Percentiles rank a stretch among this genome's conserved stretches.
These are phyloP conservation scores for Solanum dulcamara DNA, from an alignment of 257 asterid species.

Conservation along the genomic window DNA sequence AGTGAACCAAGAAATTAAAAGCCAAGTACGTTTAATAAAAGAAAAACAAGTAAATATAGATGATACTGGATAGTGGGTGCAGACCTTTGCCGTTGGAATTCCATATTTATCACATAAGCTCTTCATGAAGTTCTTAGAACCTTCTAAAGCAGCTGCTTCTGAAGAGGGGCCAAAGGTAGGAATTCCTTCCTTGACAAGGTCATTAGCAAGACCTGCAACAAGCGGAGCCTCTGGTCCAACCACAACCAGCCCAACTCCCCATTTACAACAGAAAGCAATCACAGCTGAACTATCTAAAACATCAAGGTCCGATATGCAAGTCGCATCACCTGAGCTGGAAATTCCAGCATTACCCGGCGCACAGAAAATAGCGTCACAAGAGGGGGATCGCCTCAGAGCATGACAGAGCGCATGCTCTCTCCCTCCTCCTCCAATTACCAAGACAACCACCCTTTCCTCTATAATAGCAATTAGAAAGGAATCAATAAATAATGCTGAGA, in stretches of 20 bases:
- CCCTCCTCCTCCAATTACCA: constrained; percentile 98
- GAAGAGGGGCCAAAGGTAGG: constrained; percentile 91
- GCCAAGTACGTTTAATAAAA: background rate
- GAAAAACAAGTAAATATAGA: background rate
- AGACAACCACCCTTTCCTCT: constrained; percentile 68
- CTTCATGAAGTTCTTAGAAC: constrained; percentile 90
- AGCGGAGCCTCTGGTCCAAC: constrained; percentile 97
- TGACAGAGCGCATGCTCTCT: constrained; percentile 90
- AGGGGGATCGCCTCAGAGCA: constrained; percentile 67
- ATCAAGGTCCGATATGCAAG: constrained; percentile 64
- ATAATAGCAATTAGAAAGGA: constrained; percentile 2
- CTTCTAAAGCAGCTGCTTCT: constrained; percentile 95
- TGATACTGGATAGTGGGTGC: background rate
- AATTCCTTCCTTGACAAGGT: constrained; percentile 79
- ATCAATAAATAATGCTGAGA: background rate
- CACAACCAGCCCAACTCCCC: constrained; percentile 81
- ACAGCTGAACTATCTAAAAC: constrained; percentile 59
- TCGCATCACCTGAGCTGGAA: constrained; percentile 72
- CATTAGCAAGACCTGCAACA: constrained; percentile 86
- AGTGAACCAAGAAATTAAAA: background rate
- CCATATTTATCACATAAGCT: constrained; percentile 73
- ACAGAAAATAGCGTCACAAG: constrained; percentile 80
- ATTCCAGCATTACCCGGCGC: constrained; percentile 97
- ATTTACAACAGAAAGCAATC: constrained; percentile 62
- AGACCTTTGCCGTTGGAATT: constrained; percentile 92